phyloP scores from a whole-genome alignment of 2,329 filamentous ascomycete species.

The Ophioceras dolichostomum region DNA sequence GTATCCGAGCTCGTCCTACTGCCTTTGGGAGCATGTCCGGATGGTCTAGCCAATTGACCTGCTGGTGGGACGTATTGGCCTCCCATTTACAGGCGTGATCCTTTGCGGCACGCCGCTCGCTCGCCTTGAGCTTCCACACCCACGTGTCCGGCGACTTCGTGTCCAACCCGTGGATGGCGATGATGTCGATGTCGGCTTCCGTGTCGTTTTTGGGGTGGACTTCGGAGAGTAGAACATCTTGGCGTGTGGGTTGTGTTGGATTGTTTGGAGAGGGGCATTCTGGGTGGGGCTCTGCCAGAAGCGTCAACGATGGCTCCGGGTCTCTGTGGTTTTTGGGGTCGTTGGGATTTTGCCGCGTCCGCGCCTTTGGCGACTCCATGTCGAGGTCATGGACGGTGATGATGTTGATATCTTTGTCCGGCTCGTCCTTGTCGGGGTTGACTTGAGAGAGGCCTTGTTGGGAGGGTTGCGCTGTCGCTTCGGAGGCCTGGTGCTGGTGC shows the following conservation, averaged over 20 bases:
- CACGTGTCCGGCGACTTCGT: slow-evolving; percentile 17
- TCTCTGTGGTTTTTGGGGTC: background rate
- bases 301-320: no score
- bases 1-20: slow-evolving; percentile 11
- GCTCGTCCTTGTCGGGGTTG: slow-evolving; percentile 2
- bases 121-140: slow-evolving; percentile 8
- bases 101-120: no score
- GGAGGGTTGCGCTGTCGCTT: background rate
- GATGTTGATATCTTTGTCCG: slow-evolving; percentile 8
- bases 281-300: no score
- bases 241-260: background rate
- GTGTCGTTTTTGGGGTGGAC: slow-evolving; percentile 3
- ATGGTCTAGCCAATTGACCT: slow-evolving; percentile 15
- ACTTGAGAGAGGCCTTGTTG: slow-evolving; percentile 4
- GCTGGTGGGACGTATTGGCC: background rate
- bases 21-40: slow-evolving; percentile 12
- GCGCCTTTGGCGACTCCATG: slow-evolving; percentile 6
- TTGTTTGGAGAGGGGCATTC: no score
- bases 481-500: background rate
- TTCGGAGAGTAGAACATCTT: slow-evolving; percentile 4
- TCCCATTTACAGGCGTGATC: background rate
- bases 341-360: background rate
- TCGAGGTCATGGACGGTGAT: slow-evolving; percentile 15
- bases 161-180: slow-evolving; percentile 14
- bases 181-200: slow-evolving; percentile 9